A percentile compares a stretch with the other conserved stretches of the same genome.
These are phyloP conservation scores for Spencermartinsiella ligniputridi DNA, from an alignment of 1,139 yeast genomes.

Conservation along the genomic window DNA sequence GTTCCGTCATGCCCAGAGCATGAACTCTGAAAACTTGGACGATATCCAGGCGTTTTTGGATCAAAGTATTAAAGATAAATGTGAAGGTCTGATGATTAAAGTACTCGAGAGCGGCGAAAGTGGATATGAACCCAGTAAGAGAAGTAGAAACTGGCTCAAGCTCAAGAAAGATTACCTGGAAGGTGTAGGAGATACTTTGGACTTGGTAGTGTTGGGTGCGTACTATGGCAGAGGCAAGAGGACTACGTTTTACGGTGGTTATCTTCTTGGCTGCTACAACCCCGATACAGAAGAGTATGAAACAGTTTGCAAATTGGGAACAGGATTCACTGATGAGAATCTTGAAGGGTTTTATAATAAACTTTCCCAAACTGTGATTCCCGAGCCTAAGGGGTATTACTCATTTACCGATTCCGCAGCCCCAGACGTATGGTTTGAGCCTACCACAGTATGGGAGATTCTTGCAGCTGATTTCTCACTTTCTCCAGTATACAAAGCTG, in stretches of 20 bases:
- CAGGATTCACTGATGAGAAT: slow-evolving; percentile 91
- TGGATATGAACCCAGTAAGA: slow-evolving; percentile 86
- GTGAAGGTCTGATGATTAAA: slow-evolving; percentile 97
- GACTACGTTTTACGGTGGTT: slow-evolving; percentile 94
- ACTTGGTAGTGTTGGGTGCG: slow-evolving; percentile 91
- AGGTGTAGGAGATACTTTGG: slow-evolving; percentile 86
- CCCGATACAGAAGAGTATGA: slow-evolving; percentile 89
- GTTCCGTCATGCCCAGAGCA: slow-evolving; percentile 72
- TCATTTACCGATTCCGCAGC: slow-evolving; percentile 50
- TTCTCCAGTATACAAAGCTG: slow-evolving; percentile 91
- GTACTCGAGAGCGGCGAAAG: slow-evolving; percentile 78
- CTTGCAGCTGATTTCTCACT: slow-evolving; percentile 90
- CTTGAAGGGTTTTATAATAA: slow-evolving; percentile 55
- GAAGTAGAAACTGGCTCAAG: slow-evolving; percentile 94
- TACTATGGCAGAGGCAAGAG: slow-evolving; percentile 92
- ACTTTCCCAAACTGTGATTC: slow-evolving; percentile 65
- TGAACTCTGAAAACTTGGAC: slow-evolving; percentile 70
- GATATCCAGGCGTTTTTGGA: slow-evolving; percentile 78
- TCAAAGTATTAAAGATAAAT: slow-evolving; percentile 80
- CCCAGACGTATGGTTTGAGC: slow-evolving; percentile 98
- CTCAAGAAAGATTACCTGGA: slow-evolving; percentile 89
- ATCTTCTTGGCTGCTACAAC: slow-evolving; percentile 82
- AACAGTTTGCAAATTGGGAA: slow-evolving; percentile 94
- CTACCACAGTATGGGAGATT: slow-evolving; percentile 81
- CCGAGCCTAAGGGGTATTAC: slow-evolving; percentile 64